These are phyloP conservation scores for Talaromyces adpressus DNA, from an alignment of 495 filamentous ascomycete genomes.

Conservation along the genomic window DNA sequence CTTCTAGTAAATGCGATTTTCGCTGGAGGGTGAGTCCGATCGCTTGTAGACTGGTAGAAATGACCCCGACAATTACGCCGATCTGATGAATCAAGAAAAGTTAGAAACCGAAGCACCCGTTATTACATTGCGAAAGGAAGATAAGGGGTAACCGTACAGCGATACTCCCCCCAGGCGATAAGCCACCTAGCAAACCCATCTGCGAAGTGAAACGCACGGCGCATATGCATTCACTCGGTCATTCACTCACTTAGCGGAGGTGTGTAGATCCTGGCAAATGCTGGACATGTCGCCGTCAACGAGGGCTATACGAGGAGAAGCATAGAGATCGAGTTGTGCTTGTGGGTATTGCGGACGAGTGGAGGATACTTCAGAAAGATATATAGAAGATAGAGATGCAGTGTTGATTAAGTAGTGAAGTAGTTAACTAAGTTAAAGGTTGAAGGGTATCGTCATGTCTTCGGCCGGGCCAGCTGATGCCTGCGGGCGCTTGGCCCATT, in stretches of 20 bases:
- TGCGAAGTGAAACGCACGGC: slow-evolving; percentile 2
- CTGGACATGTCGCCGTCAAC: slow-evolving; percentile 8
- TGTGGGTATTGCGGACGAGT: background rate
- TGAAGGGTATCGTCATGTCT: background rate
- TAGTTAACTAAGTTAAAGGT: background rate
- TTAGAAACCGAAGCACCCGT: background rate
- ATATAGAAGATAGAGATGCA: background rate
- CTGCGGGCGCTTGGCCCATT: background rate
- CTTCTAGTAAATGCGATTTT: slow-evolving; percentile 96
- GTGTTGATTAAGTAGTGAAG: background rate
- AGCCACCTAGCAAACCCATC: slow-evolving; percentile 72
- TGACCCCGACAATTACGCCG: slow-evolving; percentile 84
- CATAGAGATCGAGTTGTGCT: background rate
- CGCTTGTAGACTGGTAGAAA: slow-evolving; percentile 90
- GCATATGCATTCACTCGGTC: background rate
- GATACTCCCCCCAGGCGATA: slow-evolving; percentile 83
- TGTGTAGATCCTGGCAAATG: background rate
- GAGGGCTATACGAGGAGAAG: slow-evolving; percentile 1
- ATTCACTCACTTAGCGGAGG: slow-evolving; percentile 5
- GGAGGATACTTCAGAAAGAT: background rate
- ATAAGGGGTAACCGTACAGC: slow-evolving; percentile 49
- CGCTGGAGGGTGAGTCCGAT: slow-evolving; percentile 95
- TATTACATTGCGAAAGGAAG: background rate
- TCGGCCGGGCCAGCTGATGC: background rate
- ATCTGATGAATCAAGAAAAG: slow-evolving; percentile 44